Percentiles rank a stretch among this genome's conserved stretches.
These are phyloP conservation scores for Ziziphus jujuba DNA, from an alignment of 306 rosid genomes.

Conservation along the genomic window DNA sequence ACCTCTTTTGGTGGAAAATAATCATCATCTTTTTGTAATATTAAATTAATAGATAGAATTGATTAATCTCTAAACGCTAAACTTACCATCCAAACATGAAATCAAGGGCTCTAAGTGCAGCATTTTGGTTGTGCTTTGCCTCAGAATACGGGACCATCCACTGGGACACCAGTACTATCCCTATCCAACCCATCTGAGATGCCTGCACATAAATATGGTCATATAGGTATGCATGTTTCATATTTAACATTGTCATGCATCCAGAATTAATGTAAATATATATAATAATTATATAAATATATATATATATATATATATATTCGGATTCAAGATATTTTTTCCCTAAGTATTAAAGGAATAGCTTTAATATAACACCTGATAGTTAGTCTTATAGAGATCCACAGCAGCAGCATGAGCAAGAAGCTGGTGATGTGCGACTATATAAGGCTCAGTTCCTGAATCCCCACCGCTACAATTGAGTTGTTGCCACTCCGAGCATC, in stretches of 20 bases:
- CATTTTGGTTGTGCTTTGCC: neutral
- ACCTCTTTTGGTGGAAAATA: too few relatives aligned
- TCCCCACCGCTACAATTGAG: conserved; percentile 42
- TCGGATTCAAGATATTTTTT: too few relatives aligned
- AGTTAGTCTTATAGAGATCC: conserved; percentile 37
- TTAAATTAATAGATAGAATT: too few relatives aligned
- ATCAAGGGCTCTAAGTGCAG: conserved; percentile 23
- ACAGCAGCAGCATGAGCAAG: conserved; percentile 67
- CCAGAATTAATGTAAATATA: neutral
- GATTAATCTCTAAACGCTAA: too few relatives aligned
- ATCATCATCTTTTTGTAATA: too few relatives aligned
- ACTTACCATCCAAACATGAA: conserved; percentile 30
- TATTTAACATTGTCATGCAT: neutral
- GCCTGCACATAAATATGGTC: conserved; percentile 1
- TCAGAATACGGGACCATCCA: conserved; percentile 20
- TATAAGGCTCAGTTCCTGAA: conserved; percentile 54
- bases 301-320: neutral
- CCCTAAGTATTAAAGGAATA: too few relatives aligned
- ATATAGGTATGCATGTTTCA: neutral
- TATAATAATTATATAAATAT: neutral
- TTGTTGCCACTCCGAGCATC: conserved; percentile 41
- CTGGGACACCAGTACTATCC: conserved; percentile 12
- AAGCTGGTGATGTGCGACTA: conserved; percentile 46
- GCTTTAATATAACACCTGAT: too few relatives aligned
- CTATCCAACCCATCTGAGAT: conserved; percentile 25